Evolutionary conservation across 352 stramenopile genomes (phyloP), one percentile per base, ranked within the genome.

Genomic region (Phytophthora foliorum): DNA sequence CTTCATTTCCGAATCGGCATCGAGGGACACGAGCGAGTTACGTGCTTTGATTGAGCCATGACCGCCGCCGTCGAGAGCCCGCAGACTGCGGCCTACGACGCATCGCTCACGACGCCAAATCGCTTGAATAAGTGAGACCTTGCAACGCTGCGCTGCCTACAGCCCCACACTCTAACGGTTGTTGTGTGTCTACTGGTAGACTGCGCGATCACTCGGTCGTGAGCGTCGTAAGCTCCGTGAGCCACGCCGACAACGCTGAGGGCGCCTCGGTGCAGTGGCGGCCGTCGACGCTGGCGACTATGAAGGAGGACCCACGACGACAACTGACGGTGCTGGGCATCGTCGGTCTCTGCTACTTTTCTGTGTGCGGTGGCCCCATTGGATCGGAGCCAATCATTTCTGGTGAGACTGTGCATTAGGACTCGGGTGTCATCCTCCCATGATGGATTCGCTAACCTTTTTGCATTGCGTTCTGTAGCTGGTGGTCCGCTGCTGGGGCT

Each of bases 401-500:
- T 3, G 46, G 71, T 81, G 67, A 42, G 63, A 49, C 32, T 75
- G 75, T 22, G 22, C 1, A 6, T 38, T 13, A 13, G 53, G 34
- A n/a, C n/a, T n/a, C n/a, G n/a, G n/a, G n/a, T n/a, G n/a, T n/a
- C n/a, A n/a, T n/a, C n/a, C n/a, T n/a, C n/a, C n/a, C n/a, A n/a
- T n/a, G n/a, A n/a, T n/a, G n/a, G n/a, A n/a, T n/a, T n/a, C n/a
- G 4, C 24, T 27, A 2, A 42, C 7, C 34, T 2, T 32, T 42
- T 29, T 32, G 39, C 5, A 41, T 9, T 34, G 27, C 27, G 29
- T 62, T 4, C 9, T 8, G 19, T 34, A 75, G 75, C 80, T 9
- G 80, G 80, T 13, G 80, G 80, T 11, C 80, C 80, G 27, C 82
- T 97, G 34, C 36, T 94, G 61, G 84, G 94, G 5, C 78, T 99